These are phyloP conservation scores for Aspergillus cejpii DNA, from an alignment of 2,329 filamentous ascomycete species.

Conservation along the genomic window DNA sequence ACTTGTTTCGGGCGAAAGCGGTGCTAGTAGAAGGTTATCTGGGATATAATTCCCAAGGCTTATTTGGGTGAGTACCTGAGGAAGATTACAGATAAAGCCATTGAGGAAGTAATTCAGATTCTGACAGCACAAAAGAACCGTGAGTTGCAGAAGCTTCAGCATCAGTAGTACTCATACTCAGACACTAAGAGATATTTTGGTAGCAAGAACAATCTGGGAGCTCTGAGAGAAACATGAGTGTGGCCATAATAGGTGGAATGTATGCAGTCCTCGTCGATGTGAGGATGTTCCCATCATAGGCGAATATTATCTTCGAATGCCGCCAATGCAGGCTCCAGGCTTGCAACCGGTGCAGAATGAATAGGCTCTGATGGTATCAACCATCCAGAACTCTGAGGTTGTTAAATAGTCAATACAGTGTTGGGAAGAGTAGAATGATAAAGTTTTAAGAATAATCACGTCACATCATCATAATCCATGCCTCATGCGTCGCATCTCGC, in stretches of 20 bases:
- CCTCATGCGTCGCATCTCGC: conserved; percentile 8
- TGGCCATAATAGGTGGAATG: conserved; percentile 34
- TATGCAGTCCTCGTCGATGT: conserved; percentile 21
- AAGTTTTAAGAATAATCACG: no score
- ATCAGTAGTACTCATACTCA: background rate
- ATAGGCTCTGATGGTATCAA: no score
- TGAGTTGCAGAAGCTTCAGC: conserved; percentile 1
- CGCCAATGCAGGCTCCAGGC: conserved; percentile 40
- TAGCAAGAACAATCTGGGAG: conserved; percentile 8
- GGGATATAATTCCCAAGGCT: no score
- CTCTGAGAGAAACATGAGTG: conserved; percentile 41
- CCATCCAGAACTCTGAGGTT: no score
- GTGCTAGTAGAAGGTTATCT: no score
- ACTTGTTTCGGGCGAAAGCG: no score
- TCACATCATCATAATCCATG: conserved; percentile 2
- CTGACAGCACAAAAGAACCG: no score
- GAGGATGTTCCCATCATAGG: conserved; percentile 39
- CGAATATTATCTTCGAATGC: conserved; percentile 45
- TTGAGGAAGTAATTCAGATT: no score
- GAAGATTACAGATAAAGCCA: no score
- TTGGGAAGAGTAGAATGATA: no score
- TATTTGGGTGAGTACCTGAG: no score
- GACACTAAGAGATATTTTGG: conserved; percentile 5
- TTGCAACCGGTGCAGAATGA: conserved; percentile 45
- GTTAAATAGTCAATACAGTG: no score